Conservation (phyloP, 306 rosid genomes). For the Inga laurina region DNA sequence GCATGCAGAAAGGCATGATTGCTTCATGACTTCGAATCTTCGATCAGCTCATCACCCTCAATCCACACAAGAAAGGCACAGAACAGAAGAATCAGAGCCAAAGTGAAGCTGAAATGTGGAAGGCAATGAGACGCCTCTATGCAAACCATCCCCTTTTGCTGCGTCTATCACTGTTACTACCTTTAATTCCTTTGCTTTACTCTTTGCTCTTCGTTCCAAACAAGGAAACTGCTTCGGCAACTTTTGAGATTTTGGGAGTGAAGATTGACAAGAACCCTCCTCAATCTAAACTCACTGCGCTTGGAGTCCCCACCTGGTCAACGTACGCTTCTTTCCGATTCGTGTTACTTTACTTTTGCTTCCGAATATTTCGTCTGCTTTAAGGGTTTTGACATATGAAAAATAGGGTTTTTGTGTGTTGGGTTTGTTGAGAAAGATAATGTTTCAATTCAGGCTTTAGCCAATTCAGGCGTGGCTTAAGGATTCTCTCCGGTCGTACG, state of each 20-base stretch:
- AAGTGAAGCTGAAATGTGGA: conserved; percentile 13
- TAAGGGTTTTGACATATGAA: not conserved
- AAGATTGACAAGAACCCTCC: conserved; percentile 76
- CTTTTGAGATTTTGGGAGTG: conserved; percentile 71
- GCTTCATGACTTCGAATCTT: not conserved
- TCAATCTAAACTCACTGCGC: conserved; percentile 64
- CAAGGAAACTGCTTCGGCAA: conserved; percentile 38
- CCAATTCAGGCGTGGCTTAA: not conserved
- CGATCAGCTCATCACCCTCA: not conserved
- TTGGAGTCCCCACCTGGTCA: conserved; percentile 74
- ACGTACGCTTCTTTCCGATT: conserved; percentile 42
- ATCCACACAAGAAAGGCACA: not conserved
- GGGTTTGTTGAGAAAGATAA: not conserved
- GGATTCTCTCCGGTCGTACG: not conserved
- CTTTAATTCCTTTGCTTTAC: conserved; percentile 40
- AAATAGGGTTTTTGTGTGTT: not conserved
- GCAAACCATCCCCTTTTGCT: conserved; percentile 5
- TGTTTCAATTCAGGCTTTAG: not conserved
- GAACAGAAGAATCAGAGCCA: not conserved
- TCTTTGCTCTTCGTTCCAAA: conserved; percentile 30
- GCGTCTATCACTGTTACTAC: conserved; percentile 13
- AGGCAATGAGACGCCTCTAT: conserved; percentile 18
- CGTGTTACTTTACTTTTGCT: conserved; percentile 2
- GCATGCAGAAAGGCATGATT: too few relatives aligned
- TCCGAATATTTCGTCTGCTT: conserved; percentile 11